Conservation (phyloP, 495 filamentous ascomycete genomes). For the Aspergillus cavernicola region DNA sequence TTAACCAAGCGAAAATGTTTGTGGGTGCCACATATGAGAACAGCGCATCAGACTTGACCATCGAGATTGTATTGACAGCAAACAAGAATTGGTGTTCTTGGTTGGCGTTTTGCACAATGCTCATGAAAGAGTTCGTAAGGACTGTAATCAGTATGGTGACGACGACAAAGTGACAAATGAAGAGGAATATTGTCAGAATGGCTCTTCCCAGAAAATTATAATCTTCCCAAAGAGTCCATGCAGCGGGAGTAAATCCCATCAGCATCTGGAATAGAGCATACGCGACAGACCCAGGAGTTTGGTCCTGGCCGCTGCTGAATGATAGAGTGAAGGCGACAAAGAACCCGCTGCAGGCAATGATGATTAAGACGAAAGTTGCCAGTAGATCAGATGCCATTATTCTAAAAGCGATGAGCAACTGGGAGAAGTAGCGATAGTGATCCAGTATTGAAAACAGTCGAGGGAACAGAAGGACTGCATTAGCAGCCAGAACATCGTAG, state of each 20-base stretch:
- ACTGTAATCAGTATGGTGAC: constrained; percentile 91
- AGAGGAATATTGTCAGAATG: constrained; percentile 74
- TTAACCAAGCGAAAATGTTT: constrained; percentile 83
- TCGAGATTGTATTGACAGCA: constrained; percentile 88
- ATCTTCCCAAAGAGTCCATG: constrained; percentile 68
- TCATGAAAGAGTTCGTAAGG: constrained; percentile 90
- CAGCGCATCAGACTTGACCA: constrained; percentile 92
- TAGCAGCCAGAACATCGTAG: constrained; percentile 86
- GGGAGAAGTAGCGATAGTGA: constrained; percentile 92
- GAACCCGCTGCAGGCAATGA: constrained; percentile 87
- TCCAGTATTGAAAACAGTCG: constrained; percentile 88
- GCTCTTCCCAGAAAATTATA: constrained; percentile 74
- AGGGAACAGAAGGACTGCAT: constrained; percentile 83
- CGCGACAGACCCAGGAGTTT: constrained; percentile 63
- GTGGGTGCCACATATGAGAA: constrained; percentile 89
- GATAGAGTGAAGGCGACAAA: constrained; percentile 89
- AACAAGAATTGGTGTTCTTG: constrained; percentile 94
- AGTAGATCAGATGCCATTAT: constrained; percentile 88
- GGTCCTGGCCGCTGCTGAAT: constrained; percentile 54
- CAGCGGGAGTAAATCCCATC: constrained; percentile 81
- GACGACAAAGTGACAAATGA: constrained; percentile 93
- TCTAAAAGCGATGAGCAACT: constrained; percentile 85
- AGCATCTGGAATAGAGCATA: constrained; percentile 89
- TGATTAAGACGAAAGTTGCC: constrained; percentile 74
- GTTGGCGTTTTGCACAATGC: constrained; percentile 84